Evolutionary conservation across 2,329 filamentous ascomycete genomes (phyloP), one percentile per base, ranked within the genome.

Genomic region (Clonostachys rhizophaga): DNA sequence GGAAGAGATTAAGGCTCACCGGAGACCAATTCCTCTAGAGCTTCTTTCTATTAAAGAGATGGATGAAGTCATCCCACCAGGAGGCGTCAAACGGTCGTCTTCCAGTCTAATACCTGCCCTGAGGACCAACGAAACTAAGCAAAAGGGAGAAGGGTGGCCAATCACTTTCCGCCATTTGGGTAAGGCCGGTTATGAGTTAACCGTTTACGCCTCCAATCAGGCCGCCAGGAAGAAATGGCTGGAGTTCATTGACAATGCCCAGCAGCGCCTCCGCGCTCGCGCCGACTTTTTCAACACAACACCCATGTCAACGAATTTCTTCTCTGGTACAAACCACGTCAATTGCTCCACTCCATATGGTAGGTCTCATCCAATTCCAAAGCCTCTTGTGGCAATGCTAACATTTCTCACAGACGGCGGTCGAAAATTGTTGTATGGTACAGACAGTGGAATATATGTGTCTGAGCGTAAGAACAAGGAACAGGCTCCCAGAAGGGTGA

Each of bases 131-230:
- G 61, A 64, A 3, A 74, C 77, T 42, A 79, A 86, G 54, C 83
- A 79, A 62, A 80, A 79, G 56, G 68, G 71, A 40, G 89, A 95
- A 57, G 90, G 89, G 42, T 95, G 89, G 70, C 94, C 94, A 0
- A 95, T 99, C 51, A 97, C 92, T 3, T 99, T 99, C 76, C 86
- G 89, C 56, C 91, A 96, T 74, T 78, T 99, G 50, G 94, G 94
- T 43, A 96, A 95, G 68, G 91, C 91, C 46, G 94, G 92, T 34
- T 99, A 96, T 62, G 92, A 96, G 63, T 74, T 91, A 58, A 94
- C 91, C 5, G 76, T 99, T 5, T 97, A 87, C 66, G 92, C 91
- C 42, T 84, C 86, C 10, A 95, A 89, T 49, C 86, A 89, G 56
- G 87, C 89, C 9, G 89, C 90, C 24, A 81, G 94, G 49, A 89